Conservation (phyloP, 2,329 filamentous ascomycete genomes). For the Anthostomella pinea region DNA sequence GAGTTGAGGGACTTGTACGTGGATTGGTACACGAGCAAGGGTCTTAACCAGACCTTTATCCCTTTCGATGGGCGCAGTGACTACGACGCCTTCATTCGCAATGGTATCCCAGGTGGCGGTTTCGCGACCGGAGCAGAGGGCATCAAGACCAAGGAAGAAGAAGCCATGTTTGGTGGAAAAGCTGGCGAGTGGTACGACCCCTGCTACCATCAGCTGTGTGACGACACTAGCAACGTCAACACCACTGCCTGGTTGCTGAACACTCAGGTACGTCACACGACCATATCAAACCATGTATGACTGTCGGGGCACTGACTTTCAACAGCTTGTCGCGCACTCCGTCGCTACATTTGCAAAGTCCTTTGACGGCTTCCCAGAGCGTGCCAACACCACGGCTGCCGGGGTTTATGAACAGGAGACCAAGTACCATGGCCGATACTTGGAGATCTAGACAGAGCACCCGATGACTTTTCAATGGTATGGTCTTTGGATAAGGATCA, state of each 20-base stretch:
- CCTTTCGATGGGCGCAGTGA: slow-evolving; percentile 78
- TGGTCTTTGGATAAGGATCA: no score
- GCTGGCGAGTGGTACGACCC: slow-evolving; percentile 53
- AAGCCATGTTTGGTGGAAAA: slow-evolving; percentile 51
- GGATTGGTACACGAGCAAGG: slow-evolving; percentile 61
- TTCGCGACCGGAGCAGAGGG: slow-evolving; percentile 64
- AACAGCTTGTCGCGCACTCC: slow-evolving; percentile 64
- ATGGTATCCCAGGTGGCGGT: slow-evolving; percentile 55
- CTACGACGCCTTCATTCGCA: slow-evolving; percentile 53
- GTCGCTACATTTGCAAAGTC: slow-evolving; percentile 68
- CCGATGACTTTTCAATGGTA: no score
- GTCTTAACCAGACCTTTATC: slow-evolving; percentile 65
- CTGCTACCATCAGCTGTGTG: slow-evolving; percentile 62
- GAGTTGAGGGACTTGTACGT: slow-evolving; percentile 67
- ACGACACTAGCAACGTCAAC: slow-evolving; percentile 57
- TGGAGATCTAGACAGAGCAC: no score
- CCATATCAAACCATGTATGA: not conserved
- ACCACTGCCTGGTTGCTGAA: slow-evolving; percentile 59
- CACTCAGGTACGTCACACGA: slow-evolving; percentile 45
- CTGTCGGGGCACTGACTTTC: not conserved
- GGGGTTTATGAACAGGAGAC: slow-evolving; percentile 33
- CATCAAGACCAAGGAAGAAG: slow-evolving; percentile 54
- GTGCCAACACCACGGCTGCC: slow-evolving; percentile 33
- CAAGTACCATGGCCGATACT: slow-evolving; percentile 50
- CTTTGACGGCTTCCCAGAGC: slow-evolving; percentile 63